Conservation (phyloP, 805 yeast genomes). For the Hyphopichia homilentoma region DNA sequence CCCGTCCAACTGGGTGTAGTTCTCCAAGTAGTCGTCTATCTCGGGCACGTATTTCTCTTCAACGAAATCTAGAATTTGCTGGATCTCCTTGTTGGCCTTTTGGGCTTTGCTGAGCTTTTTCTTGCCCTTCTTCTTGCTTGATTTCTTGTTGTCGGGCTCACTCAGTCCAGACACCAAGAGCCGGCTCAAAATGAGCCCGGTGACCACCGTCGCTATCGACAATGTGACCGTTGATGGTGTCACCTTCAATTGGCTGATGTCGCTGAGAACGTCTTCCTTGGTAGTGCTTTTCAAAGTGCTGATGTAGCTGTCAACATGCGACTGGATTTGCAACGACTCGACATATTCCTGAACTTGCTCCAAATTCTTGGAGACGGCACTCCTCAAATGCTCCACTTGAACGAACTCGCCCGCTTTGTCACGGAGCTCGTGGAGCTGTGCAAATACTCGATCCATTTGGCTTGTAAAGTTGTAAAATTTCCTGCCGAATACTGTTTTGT, state of each 20-base stretch:
- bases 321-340: conserved; percentile 1
- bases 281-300: conserved; percentile 9
- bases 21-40: conserved; percentile 30
- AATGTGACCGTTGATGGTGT: conserved; percentile 34
- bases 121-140: conserved; percentile 23
- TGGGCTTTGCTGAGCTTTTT: conserved; percentile 38
- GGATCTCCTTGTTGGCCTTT: conserved; percentile 36
- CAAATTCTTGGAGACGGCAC: conserved; percentile 6
- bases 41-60: conserved; percentile 38
- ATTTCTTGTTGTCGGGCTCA: conserved; percentile 7
- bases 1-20: conserved; percentile 18
- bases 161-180: conserved; percentile 8
- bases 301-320: conserved; percentile 6
- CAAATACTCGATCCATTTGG: too few relatives aligned
- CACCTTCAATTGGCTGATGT: conserved; percentile 23
- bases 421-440: too few relatives aligned
- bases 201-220: conserved; percentile 25
- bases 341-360: conserved; percentile 8
- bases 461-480: not conserved
- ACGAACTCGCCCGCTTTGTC: too few relatives aligned
- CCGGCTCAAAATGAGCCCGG: conserved; percentile 20
- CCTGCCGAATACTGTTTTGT: not conserved
- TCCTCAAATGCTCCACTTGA: conserved; percentile 7
- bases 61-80: conserved; percentile 35
- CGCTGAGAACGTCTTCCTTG: conserved; percentile 23